Base-by-base conservation (phyloP, 345 rosid genomes). In the Ceriops tagal region DNA sequence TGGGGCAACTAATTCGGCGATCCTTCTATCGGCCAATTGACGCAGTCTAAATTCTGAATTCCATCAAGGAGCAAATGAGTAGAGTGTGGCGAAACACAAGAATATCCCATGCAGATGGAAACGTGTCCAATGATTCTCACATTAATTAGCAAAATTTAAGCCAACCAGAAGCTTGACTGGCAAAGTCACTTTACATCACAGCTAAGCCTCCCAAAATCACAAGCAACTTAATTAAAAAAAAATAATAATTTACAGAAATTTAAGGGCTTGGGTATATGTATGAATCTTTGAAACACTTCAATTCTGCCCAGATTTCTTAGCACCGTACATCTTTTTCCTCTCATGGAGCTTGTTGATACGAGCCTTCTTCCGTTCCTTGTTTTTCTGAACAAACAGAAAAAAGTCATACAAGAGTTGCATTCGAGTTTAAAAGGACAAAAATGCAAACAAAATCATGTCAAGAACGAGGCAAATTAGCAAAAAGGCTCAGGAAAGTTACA, bases 311-410 rank as follows among this genome's bases (percentile, higher is more conserved):
- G 78, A 55, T 65, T 71, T 70, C 78, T 72, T 53, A 55, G 73
- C 66, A 31, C 72, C 68, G 16, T 56, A 53, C 27, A 74, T 80
- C 64, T 75, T 83, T 80, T 89, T 89, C 57, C 92, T 76, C 69
- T 87, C 77, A 82, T 83, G 78, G 63, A 89, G 90, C 51, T 72
- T 83, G 21, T 79, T 71, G 0, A 84, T 73, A 0, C 61, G 62
- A 20, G 73, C 87, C 28, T 71, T 65, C 80, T 84, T 81, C 65
- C 76, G 76, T 35, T 84, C 64, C 62, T 85, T 73, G 4, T 77
- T 75, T 24, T 72, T 85, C 92, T 89, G 86, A 58, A 70, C 7
- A 47, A 61, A 63, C 39, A 66, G 5, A 49, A 58, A 66, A n/a
- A 6, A 32, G 39, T 27, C 19, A 71, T 66, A 53, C 39, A 65